Evolutionary conservation across 768 basidiomycete species (phyloP), one percentile per base, ranked within the genome.

Genomic region (Leucogyrophana mollusca): DNA sequence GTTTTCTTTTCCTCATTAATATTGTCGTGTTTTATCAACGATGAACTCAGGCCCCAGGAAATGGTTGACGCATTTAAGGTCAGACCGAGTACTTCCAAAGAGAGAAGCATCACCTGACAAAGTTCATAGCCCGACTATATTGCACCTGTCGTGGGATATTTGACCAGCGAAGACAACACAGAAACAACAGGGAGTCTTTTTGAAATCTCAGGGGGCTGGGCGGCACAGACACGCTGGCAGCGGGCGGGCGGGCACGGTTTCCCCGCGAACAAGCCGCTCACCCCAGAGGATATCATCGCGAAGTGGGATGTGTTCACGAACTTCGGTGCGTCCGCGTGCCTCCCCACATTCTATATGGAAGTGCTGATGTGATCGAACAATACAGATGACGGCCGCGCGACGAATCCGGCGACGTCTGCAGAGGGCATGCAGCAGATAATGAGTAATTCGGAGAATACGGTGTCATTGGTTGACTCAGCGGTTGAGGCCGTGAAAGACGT

Each of bases 211-310:
- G 94, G 89, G 18, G 96, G 95, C 0, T 97, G 93, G 90, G 87
- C 87, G 3, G 90, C 90, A 1, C 83, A 94, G 65, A 85, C 89
- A 24, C 78, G 95, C 47, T 99, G 95, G 94, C 89, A 97, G 65
- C 82, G 92, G 11, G 74, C 91, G 8, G 87, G 85, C 2, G 96
- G 94, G 9, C 71, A 85, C 58, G 86, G 88, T 6, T 97, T 98
- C 82, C 87, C 93, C 4, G 78, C 85, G 27, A 85, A 85, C 61
- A 76, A 76, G 48, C 73, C 77, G 3, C 77, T 88, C 51, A 83
- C 82, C 7, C 89, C 93, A 0, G 96, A 98, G 66, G 82, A 85
- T 45, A 73, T 97, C 40, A 60, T 85, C 11, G 65, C 74, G 20
- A 87, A 92, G 58, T 98, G 94, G 94, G 73, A 77, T 36, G 66